Evolutionary conservation across 2,329 filamentous ascomycete species (phyloP).

Genomic region (Zymoseptoria tritici): DNA sequence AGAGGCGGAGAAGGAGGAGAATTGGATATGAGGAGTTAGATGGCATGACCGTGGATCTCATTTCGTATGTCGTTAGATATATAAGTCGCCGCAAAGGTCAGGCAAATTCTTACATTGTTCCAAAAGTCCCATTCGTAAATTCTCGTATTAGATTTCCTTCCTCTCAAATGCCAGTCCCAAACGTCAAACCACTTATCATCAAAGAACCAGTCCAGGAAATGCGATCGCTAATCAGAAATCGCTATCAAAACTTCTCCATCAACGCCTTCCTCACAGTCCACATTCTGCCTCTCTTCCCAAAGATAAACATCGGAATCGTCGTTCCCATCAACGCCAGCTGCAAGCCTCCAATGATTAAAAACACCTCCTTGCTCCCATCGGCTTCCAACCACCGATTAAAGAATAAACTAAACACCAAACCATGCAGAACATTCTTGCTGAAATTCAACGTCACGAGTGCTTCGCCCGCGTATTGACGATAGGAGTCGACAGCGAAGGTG

Average conservation of each 20-base stretch:
- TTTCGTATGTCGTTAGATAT: too few relatives aligned
- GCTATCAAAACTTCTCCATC: conserved; percentile 64
- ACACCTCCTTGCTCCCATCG: conserved; percentile 71
- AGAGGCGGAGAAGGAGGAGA: not conserved
- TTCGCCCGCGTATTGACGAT: conserved; percentile 87
- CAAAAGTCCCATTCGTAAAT: not conserved
- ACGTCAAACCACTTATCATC: not conserved
- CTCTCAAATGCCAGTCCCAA: not conserved
- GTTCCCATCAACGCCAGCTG: conserved; percentile 67
- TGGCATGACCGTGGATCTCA: not conserved
- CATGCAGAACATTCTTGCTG: conserved; percentile 88
- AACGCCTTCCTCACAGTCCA: conserved; percentile 84
- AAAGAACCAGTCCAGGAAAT: not conserved
- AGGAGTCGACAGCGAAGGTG: conserved; percentile 89
- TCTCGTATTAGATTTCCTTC: not conserved
- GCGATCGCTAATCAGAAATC: not conserved
- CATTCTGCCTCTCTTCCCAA: conserved; percentile 82
- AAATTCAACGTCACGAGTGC: conserved; percentile 92
- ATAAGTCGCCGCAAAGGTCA: too few relatives aligned
- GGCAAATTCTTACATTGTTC: not conserved
- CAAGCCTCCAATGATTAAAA: conserved; percentile 75
- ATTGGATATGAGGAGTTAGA: not conserved
- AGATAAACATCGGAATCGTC: conserved; percentile 90
- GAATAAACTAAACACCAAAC: conserved; percentile 80
- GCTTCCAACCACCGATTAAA: conserved; percentile 73